Base-by-base conservation (phyloP, 805 yeast species). In the Torulaspora indica region DNA sequence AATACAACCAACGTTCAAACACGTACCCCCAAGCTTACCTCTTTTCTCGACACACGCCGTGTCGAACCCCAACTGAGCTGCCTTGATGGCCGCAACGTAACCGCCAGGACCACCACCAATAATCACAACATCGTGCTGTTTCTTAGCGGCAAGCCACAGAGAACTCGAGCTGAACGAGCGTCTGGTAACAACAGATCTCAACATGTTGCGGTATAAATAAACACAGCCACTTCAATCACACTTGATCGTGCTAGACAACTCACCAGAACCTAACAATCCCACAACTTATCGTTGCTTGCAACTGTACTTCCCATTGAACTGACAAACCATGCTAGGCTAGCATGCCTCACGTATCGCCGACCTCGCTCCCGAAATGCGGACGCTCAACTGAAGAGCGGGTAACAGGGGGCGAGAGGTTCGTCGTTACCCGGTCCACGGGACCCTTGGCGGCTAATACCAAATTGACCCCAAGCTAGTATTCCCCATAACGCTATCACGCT, bases 91-190 rank as follows among this genome's bases (percentile, higher is more conserved):
- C 44, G 97, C 98, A 58, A 93, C 93, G 68, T 93, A 93, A 51
- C 99, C 99, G 69, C 98, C 99, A 56, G 99, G 99, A 47, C 99
- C 99, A 60, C 97, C 98, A 57, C 99, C 99, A 63, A 93, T 85
- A 58, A 93, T 87, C 43, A 91, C 95, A 43, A 93, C 79, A 62
- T 93, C 98, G 66, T 87, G 93, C 63, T 82, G 82, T 58, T 72
- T 57, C 38, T 53, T 54, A 14, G 56, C 56, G 25, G 64, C 55
- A 38, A 51, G 39, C 48, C 48, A 42, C 15, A 40, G 39, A 34
- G 46, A 38, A 32, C 43, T 35, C n/a, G 48, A 45, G 20, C 52
- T 48, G 40, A 49, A 51, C 32, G 45, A 34, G 39, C 51, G 49
- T 30, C 40, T 49, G 30, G 39, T 29, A 18, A 39, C 39, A 20